These are phyloP conservation scores for Helminthosporium solani DNA, from an alignment of 2,329 filamentous ascomycete genomes.

Conservation along the genomic window DNA sequence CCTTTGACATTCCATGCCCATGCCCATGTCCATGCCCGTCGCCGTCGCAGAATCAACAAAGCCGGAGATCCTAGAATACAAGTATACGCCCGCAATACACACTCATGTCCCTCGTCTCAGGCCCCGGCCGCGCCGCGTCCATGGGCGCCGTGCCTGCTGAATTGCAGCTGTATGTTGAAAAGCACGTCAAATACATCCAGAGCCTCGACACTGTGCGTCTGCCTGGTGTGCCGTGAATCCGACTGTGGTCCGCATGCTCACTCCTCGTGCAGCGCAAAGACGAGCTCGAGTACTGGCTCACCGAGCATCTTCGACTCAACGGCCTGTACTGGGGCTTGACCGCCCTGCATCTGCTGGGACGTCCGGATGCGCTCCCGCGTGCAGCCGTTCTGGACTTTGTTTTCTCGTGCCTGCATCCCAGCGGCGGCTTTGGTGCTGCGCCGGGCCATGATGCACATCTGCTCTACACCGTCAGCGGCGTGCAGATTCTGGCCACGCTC, in stretches of 20 bases:
- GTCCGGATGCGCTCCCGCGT: constrained; percentile 77
- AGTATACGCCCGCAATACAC: too few relatives aligned
- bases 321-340: constrained; percentile 96
- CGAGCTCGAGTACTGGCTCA: constrained; percentile 96
- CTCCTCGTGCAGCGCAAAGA: constrained; percentile 69
- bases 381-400: constrained; percentile 85
- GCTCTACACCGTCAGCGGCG: constrained; percentile 90
- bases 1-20: too few relatives aligned
- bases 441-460: constrained; percentile 95
- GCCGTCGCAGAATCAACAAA: too few relatives aligned
- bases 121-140: constrained; percentile 60
- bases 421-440: constrained; percentile 89
- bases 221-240: constrained; percentile 9
- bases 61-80: too few relatives aligned
- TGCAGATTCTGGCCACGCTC: constrained; percentile 86
- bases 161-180: constrained; percentile 57
- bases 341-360: constrained; percentile 79
- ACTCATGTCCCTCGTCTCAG: constrained; percentile 62
- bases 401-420: constrained; percentile 87
- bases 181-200: constrained; percentile 90
- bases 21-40: too few relatives aligned
- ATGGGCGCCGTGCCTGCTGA: constrained; percentile 46
- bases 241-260: constrained; percentile 33
- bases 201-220: constrained; percentile 77
- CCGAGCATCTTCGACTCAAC: constrained; percentile 91